Conservation (phyloP, 495 filamentous ascomycete genomes). For the Trichoderma virens region DNA sequence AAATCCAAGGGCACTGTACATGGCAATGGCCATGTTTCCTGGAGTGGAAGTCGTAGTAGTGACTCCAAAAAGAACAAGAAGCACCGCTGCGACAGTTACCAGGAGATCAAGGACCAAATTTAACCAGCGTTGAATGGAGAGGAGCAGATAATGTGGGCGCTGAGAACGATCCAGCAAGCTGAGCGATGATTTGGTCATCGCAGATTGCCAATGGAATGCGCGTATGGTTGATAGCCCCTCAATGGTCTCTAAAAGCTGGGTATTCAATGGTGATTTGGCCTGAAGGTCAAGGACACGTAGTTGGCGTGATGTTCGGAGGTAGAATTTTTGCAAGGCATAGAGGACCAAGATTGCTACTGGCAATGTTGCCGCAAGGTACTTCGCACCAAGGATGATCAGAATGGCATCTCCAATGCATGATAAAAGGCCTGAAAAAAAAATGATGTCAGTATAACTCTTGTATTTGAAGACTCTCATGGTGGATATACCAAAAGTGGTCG, state of each 20-base stretch:
- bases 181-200: constrained; percentile 33
- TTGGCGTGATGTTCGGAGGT: constrained; percentile 53
- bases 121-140: constrained; percentile 47
- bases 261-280: constrained; percentile 45
- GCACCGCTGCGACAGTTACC: constrained; percentile 39
- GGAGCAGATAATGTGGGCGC: constrained; percentile 52
- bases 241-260: constrained; percentile 44
- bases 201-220: constrained; percentile 49
- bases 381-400: constrained; percentile 12
- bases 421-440: neutral
- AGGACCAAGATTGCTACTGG: constrained; percentile 24
- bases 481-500: neutral
- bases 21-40: constrained; percentile 15
- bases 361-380: constrained; percentile 14
- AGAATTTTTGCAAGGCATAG: constrained; percentile 49
- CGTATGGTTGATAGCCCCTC: constrained; percentile 42
- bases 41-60: constrained; percentile 21
- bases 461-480: no score
- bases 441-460: no score
- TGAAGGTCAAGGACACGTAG: constrained; percentile 52
- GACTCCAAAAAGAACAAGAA: constrained; percentile 42
- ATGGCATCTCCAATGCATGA: neutral
- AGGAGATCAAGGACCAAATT: constrained; percentile 44
- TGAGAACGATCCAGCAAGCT: constrained; percentile 47
- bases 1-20: constrained; percentile 15